These are phyloP conservation scores for Trypanosoma rangeli DNA, from an alignment of 208 protist species.

Conservation along the genomic window DNA sequence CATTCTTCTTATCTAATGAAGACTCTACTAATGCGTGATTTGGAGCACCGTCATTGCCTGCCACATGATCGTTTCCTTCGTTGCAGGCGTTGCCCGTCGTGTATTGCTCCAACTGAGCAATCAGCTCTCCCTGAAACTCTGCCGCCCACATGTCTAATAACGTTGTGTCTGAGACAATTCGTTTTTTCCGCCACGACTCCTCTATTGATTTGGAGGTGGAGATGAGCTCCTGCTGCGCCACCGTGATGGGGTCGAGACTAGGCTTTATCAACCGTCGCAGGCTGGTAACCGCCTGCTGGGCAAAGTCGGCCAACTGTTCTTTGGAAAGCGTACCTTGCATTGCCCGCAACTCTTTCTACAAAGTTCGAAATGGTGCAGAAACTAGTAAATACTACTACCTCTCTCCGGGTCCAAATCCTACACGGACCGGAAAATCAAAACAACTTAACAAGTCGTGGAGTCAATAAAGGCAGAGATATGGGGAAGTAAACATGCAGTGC, in stretches of 20 bases:
- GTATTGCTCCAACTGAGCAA: constrained; percentile 27
- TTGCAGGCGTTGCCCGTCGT: neutral
- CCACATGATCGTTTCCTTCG: neutral
- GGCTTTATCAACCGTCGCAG: constrained; percentile 57
- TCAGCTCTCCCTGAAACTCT: constrained; percentile 38
- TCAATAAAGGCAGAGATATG: no score
- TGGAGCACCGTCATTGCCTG: neutral
- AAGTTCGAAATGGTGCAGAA: neutral
- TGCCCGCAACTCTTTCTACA: neutral
- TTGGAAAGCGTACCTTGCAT: constrained; percentile 46
- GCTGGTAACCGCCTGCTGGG: constrained; percentile 59
- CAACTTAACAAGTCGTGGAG: no score
- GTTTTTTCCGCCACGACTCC: constrained; percentile 39
- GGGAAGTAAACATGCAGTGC: no score
- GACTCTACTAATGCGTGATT: neutral
- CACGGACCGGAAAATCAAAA: no score
- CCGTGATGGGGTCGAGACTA: constrained; percentile 38
- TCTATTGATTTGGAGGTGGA: constrained; percentile 52
- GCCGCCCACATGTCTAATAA: constrained; percentile 39
- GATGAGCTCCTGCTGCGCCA: constrained; percentile 52
- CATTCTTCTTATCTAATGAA: neutral
- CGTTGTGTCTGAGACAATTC: constrained; percentile 26
- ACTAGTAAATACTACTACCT: neutral
- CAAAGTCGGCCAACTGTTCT: constrained; percentile 55
- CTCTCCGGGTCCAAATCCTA: no score